These are phyloP conservation scores for Discostella stelligeroides DNA, from an alignment of 108 stramenopile genomes.

Conservation along the genomic window DNA sequence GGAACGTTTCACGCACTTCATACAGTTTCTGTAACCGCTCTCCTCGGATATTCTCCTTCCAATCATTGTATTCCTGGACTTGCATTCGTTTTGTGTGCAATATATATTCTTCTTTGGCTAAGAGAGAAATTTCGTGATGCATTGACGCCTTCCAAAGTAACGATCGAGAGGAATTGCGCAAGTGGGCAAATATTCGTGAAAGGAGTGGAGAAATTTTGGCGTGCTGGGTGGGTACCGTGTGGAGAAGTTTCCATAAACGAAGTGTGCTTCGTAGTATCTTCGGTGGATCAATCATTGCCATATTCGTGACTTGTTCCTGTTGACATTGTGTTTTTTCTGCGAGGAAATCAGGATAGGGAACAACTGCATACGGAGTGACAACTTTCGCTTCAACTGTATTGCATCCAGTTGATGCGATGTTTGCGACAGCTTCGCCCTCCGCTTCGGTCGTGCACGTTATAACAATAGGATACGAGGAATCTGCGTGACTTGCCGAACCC, in stretches of 20 bases:
- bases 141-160: slow-evolving; percentile 56
- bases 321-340: slow-evolving; percentile 8
- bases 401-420: too few relatives aligned
- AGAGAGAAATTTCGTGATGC: slow-evolving; percentile 37
- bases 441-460: slow-evolving; percentile 1
- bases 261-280: slow-evolving; percentile 12
- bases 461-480: slow-evolving; percentile 27
- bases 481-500: slow-evolving; percentile 47
- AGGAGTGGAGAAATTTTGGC: slow-evolving; percentile 13
- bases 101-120: slow-evolving; percentile 37
- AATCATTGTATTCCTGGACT: slow-evolving; percentile 28
- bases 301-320: too few relatives aligned
- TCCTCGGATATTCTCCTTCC: slow-evolving; percentile 37
- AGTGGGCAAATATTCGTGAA: slow-evolving; percentile 28
- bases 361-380: slow-evolving; percentile 30
- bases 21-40: slow-evolving; percentile 52
- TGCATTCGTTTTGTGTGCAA: slow-evolving; percentile 6
- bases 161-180: slow-evolving; percentile 41
- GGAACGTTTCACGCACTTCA: slow-evolving; percentile 55
- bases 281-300: slow-evolving; percentile 20
- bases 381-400: slow-evolving; percentile 4
- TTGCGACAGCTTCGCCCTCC: background rate
- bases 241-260: slow-evolving; percentile 54
- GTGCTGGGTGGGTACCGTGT: slow-evolving; percentile 33
- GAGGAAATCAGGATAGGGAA: slow-evolving; percentile 55